phyloP scores from a whole-genome alignment of 2,329 filamentous ascomycete genomes.

The Pseudogymnoascus verrucosus region DNA sequence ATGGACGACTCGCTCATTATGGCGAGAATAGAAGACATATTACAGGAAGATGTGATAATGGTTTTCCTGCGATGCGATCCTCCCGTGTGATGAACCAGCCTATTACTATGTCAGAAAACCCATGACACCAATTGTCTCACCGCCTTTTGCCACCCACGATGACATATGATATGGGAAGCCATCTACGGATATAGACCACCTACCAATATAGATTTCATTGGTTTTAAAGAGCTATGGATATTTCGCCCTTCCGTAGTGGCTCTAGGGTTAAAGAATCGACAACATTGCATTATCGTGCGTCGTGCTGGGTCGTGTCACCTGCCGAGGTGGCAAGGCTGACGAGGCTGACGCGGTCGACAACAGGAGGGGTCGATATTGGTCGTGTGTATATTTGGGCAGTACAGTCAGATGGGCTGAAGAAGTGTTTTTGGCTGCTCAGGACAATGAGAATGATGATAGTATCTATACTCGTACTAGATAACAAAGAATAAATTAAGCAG shows the following conservation, averaged over 20 bases:
- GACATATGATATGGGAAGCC: neutral
- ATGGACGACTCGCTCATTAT: neutral
- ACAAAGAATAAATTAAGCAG: no score
- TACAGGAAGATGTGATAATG: neutral
- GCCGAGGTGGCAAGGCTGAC: conserved; percentile 5
- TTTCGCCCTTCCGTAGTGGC: neutral
- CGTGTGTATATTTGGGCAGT: neutral
- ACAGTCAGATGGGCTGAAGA: neutral
- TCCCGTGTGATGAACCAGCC: neutral
- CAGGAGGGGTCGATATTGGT: neutral
- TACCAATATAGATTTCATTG: neutral
- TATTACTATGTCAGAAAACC: neutral
- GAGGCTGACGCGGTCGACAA: neutral
- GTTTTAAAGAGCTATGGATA: neutral
- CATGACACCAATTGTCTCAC: neutral
- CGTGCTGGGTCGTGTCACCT: neutral
- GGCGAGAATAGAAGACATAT: conserved; percentile 4
- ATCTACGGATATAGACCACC: neutral
- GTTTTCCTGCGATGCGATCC: neutral
- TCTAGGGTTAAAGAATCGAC: neutral
- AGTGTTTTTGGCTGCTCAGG: neutral
- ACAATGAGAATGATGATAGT: neutral
- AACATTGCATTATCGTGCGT: neutral
- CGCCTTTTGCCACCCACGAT: conserved; percentile 7
- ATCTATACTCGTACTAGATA: neutral